These are phyloP conservation scores for Colletotrichum graminicola DNA, from an alignment of 2,329 filamentous ascomycete genomes.

Conservation along the genomic window DNA sequence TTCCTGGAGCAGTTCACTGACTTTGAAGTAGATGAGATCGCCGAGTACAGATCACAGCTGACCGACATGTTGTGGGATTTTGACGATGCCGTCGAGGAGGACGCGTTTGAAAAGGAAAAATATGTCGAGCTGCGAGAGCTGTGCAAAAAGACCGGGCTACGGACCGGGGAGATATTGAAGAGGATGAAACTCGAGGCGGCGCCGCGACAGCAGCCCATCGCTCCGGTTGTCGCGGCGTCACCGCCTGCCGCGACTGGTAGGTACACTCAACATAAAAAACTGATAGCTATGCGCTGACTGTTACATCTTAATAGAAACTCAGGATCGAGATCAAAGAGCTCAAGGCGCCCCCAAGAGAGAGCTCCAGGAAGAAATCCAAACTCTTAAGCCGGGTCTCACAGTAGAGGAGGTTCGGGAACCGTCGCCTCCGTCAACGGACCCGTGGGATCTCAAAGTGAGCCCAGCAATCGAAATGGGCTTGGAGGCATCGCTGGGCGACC, in stretches of 20 bases:
- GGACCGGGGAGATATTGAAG: conserved; percentile 64
- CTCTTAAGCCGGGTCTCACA: conserved; percentile 22
- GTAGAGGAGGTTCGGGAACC: conserved; percentile 43
- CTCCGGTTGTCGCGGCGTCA: conserved; percentile 5
- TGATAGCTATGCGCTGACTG: background rate
- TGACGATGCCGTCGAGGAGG: conserved; percentile 64
- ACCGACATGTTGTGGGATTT: conserved; percentile 68
- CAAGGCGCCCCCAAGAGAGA: background rate
- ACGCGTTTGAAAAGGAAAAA: conserved; percentile 64
- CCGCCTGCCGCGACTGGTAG: conserved; percentile 22
- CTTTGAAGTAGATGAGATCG: conserved; percentile 60
- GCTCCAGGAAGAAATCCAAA: background rate
- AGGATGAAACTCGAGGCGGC: conserved; percentile 63
- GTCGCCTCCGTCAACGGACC: conserved; percentile 31
- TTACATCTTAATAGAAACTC: background rate
- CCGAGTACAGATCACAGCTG: conserved; percentile 60
- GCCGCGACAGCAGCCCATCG: conserved; percentile 14
- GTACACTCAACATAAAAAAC: background rate
- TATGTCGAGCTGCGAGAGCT: conserved; percentile 62
- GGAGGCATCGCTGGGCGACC: background rate
- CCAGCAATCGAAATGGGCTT: conserved; percentile 11
- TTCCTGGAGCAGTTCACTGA: conserved; percentile 2
- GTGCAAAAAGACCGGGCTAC: conserved; percentile 62
- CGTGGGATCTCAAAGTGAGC: conserved; percentile 35
- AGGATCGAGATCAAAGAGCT: background rate